phyloP scores from a whole-genome alignment of 2,329 filamentous ascomycete species.

The Neophaeococcomyces aloes region DNA sequence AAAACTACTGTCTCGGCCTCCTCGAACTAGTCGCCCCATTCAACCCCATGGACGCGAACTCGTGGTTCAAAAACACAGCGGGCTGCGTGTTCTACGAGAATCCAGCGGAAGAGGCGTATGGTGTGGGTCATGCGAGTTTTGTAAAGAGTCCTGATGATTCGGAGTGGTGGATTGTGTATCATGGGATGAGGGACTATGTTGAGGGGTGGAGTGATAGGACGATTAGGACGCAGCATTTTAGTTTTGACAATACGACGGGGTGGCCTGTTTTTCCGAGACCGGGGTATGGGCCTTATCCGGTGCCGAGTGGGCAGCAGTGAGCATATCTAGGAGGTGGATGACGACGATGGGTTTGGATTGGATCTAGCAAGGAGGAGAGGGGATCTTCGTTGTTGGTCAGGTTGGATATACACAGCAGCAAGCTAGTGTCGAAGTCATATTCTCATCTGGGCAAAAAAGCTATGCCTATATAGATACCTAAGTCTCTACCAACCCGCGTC shows the following conservation, averaged over 20 bases:
- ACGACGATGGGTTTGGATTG: too few species aligned
- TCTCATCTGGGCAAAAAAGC: too few species aligned
- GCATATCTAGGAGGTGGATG: too few species aligned
- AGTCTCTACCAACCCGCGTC: too few species aligned
- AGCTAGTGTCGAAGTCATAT: too few species aligned
- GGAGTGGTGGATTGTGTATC: constrained; percentile 45
- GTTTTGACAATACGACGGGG: constrained; percentile 37
- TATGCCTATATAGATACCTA: too few species aligned
- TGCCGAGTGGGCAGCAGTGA: constrained; percentile 23
- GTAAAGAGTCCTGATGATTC: constrained; percentile 37
- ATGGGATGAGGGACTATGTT: constrained; percentile 40
- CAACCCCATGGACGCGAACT: constrained; percentile 37
- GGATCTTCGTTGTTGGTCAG: too few species aligned
- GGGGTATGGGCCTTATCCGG: constrained; percentile 39
- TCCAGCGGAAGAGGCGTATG: constrained; percentile 34
- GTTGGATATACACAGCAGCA: too few species aligned
- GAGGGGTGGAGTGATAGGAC: constrained; percentile 39
- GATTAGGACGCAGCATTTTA: constrained; percentile 40
- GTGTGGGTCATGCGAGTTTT: constrained; percentile 43
- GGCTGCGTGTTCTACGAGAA: constrained; percentile 43
- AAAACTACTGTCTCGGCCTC: constrained; percentile 44
- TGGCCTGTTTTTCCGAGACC: constrained; percentile 39
- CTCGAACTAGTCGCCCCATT: constrained; percentile 37
- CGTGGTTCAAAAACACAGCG: constrained; percentile 39
- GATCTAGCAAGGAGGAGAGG: too few species aligned